These are phyloP conservation scores for Mucor sp. DNA, from an alignment of 371 early-diverging fungal genomes.

Conservation along the genomic window DNA sequence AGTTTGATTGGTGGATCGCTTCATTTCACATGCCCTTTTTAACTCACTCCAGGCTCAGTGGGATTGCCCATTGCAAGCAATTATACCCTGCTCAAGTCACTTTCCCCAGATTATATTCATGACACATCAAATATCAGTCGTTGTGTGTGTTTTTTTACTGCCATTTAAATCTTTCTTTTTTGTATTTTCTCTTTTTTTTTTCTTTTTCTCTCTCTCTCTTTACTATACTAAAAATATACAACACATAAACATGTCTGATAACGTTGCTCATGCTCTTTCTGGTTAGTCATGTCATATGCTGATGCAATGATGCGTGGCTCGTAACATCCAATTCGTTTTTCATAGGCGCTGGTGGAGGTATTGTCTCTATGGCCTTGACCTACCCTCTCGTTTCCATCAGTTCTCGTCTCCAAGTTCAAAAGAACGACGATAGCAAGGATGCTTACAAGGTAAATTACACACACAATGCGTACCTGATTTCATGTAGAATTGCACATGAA, in stretches of 20 bases:
- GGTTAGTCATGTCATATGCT: slow-evolving; percentile 46
- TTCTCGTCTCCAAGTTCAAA: slow-evolving; percentile 88
- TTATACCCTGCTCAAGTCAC: slow-evolving; percentile 9
- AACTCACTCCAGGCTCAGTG: not conserved
- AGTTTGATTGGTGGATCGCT: slow-evolving; percentile 15
- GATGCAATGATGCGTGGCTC: not conserved
- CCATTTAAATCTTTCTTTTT: slow-evolving; percentile 14
- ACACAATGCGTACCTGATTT: not conserved
- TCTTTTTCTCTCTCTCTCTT: slow-evolving; percentile 14
- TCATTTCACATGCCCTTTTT: slow-evolving; percentile 23
- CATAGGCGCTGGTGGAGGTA: slow-evolving; percentile 94
- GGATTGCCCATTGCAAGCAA: not conserved
- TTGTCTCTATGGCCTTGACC: slow-evolving; percentile 91
- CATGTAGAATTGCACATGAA: not conserved
- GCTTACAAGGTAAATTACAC: slow-evolving; percentile 61
- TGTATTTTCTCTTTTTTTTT: slow-evolving; percentile 16
- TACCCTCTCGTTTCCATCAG: slow-evolving; percentile 94
- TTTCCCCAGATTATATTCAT: slow-evolving; percentile 22
- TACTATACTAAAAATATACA: slow-evolving; percentile 5
- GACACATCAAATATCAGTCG: slow-evolving; percentile 22
- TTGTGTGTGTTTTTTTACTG: slow-evolving; percentile 1
- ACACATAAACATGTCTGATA: slow-evolving; percentile 78
- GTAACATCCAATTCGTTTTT: not conserved
- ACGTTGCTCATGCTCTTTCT: slow-evolving; percentile 91
- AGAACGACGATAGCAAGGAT: slow-evolving; percentile 60